Evolutionary conservation across 768 basidiomycete genomes (phyloP).

Genomic region (Psilocybe cyanescens): DNA sequence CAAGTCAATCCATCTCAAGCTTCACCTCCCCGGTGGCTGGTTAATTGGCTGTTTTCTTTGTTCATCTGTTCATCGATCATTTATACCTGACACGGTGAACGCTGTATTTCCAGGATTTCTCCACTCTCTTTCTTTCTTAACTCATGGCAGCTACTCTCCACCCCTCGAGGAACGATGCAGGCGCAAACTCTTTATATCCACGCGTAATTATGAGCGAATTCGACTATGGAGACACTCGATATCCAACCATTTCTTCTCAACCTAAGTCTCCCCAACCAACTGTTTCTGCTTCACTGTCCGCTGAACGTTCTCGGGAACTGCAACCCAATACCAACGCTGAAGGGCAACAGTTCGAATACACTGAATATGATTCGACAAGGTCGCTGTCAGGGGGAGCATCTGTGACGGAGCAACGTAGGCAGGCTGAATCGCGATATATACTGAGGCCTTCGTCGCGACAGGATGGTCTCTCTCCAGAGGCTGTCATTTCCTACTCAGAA

Average conservation of each 20-base stretch:
- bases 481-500: conserved; percentile 34
- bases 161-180: conserved; percentile 42
- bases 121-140: conserved; percentile 24
- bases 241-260: conserved; percentile 38
- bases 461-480: conserved; percentile 32
- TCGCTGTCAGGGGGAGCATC: conserved; percentile 17
- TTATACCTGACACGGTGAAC: conserved; percentile 1
- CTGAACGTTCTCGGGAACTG: conserved; percentile 21
- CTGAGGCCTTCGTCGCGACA: conserved; percentile 27
- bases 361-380: conserved; percentile 6
- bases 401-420: conserved; percentile 26
- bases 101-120: not conserved
- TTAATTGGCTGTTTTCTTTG: not conserved
- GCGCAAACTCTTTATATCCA: conserved; percentile 49
- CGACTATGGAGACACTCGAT: conserved; percentile 68
- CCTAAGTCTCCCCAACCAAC: conserved; percentile 16
- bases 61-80: conserved; percentile 15
- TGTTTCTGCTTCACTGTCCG: conserved; percentile 14
- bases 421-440: conserved; percentile 23
- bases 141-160: conserved; percentile 57
- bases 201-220: conserved; percentile 61
- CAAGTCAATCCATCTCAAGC: not conserved
- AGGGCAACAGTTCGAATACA: conserved; percentile 9
- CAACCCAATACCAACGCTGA: conserved; percentile 2
- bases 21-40: not conserved